Conservation (phyloP, 2,329 filamentous ascomycete species). For the Fusarium palustre region DNA sequence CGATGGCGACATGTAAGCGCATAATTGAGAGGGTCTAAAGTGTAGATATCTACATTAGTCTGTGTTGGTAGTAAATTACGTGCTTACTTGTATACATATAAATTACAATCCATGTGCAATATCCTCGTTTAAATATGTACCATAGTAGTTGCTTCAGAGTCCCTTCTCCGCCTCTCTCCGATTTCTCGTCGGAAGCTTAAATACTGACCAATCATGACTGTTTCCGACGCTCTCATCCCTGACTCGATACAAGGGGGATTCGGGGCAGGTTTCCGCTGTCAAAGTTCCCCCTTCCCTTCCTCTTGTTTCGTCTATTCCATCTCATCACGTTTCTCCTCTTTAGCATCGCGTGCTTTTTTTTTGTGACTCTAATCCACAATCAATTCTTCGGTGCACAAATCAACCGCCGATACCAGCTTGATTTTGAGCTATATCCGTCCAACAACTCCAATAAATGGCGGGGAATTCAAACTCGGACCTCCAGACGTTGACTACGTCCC, state of each 20-base stretch:
- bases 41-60: not conserved
- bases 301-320: not conserved
- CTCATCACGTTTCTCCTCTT: conserved; percentile 14
- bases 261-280: not conserved
- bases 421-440: not conserved
- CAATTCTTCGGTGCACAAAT: conserved; percentile 25
- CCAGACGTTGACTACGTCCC: conserved; percentile 33
- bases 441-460: conserved; percentile 23
- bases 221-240: conserved; percentile 4
- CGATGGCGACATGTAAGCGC: conserved; percentile 35
- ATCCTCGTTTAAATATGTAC: not conserved
- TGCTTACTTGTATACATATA: not conserved
- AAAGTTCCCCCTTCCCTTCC: not conserved
- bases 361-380: not conserved
- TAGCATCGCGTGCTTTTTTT: conserved; percentile 29
- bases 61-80: not conserved
- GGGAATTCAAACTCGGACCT: conserved; percentile 23
- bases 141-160: not conserved
- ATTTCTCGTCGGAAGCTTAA: conserved; percentile 26
- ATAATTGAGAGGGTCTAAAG: no score
- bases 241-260: not conserved
- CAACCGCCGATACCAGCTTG: conserved; percentile 26
- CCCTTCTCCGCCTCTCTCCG: conserved; percentile 5
- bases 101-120: not conserved
- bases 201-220: conserved; percentile 27